Conservation (phyloP, 73 alveolate genomes). For the Tetrahymena malaccensis region DNA sequence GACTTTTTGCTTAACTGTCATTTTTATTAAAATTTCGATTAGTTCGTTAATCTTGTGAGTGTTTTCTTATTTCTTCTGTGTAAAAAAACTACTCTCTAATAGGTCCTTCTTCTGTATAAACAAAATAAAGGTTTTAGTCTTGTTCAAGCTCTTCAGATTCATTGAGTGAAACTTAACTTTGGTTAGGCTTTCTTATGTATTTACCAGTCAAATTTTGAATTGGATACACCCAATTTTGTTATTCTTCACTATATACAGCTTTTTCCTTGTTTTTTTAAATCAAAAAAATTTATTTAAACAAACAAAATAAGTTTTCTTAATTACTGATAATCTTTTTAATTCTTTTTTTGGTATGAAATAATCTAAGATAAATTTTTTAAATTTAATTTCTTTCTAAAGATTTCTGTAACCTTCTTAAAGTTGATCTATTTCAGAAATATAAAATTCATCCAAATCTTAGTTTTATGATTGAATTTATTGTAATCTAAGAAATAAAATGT, state of each 20-base stretch:
- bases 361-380: background rate
- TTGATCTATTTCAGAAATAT: background rate
- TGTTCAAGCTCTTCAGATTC: background rate
- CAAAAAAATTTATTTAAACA: too few relatives aligned
- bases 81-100: background rate
- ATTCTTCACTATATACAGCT: background rate
- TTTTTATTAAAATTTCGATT: too few relatives aligned
- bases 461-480: background rate
- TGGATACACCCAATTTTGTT: background rate
- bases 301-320: too few relatives aligned
- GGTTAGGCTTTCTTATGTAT: background rate
- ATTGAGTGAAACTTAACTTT: background rate
- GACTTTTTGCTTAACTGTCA: too few relatives aligned
- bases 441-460: background rate
- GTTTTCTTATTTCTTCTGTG: background rate
- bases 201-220: background rate
- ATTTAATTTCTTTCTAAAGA: background rate
- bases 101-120: background rate
- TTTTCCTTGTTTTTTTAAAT: background rate
- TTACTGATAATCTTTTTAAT: background rate
- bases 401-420: background rate
- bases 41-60: too few relatives aligned
- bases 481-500: conserved; percentile 1
- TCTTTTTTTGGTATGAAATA: background rate
- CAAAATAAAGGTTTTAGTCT: background rate